A percentile compares a stretch with the other conserved stretches of the same genome.
These are phyloP conservation scores for Rhodosporidiobolus sp. DNA, from an alignment of 768 basidiomycete species.

Conservation along the genomic window DNA sequence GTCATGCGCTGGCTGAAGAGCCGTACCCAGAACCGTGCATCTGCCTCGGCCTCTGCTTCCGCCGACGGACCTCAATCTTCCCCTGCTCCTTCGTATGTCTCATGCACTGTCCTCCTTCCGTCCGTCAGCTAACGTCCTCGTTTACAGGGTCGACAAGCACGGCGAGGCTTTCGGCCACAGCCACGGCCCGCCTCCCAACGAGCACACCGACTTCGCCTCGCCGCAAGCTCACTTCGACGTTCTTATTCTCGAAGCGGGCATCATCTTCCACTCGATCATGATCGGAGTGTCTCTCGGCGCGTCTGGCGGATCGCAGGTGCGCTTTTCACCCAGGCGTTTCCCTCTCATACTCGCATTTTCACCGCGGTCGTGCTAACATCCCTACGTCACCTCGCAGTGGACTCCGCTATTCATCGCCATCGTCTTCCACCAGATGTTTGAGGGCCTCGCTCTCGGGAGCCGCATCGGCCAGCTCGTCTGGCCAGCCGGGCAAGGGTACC, in stretches of 20 bases:
- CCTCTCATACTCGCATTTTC: too few species aligned
- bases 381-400: conserved; percentile 36
- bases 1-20: conserved; percentile 42
- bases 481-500: conserved; percentile 2
- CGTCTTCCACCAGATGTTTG: conserved; percentile 47
- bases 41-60: background rate
- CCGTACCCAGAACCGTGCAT: background rate
- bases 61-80: conserved; percentile 1
- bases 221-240: conserved; percentile 44
- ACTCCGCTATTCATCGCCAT: conserved; percentile 47
- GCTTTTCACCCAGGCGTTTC: too few species aligned
- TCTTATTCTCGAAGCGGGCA: conserved; percentile 43
- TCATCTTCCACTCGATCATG: conserved; percentile 49
- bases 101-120: background rate
- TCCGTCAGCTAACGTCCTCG: too few species aligned
- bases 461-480: conserved; percentile 43
- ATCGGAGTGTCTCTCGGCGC: conserved; percentile 48
- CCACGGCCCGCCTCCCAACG: conserved; percentile 4
- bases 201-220: conserved; percentile 17
- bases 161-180: conserved; percentile 16
- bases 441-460: conserved; percentile 46
- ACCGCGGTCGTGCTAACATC: too few species aligned
- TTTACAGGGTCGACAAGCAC: background rate
- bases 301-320: conserved; percentile 31
- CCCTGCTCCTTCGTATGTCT: background rate